Evolutionary conservation across 2,329 filamentous ascomycete species (phyloP), one percentile per base, ranked within the genome.

Genomic region (Colletotrichum simmondsii): DNA sequence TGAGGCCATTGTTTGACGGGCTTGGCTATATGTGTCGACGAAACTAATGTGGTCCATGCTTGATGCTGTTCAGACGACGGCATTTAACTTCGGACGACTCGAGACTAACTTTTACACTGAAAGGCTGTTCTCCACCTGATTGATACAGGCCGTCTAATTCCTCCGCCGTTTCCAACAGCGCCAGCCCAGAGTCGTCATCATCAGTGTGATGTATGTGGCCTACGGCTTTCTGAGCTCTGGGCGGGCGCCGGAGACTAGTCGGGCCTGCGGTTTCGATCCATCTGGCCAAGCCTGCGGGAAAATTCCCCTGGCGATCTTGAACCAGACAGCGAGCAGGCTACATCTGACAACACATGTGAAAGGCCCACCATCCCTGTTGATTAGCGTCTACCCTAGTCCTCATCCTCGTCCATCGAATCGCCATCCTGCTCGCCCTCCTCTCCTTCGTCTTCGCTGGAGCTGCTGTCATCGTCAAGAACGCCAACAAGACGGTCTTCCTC

Each of bases 401-500:
- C 89, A 78, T 90, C 87, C 76, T 91, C 88, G 65, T 90, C 88
- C 89, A 91, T 91, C 2, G 86, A 88, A 52, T 88, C 83, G 49
- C 82, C 85, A 35, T 83, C 83, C 64, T 81, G 76, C 10, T 82
- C 83, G 37, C 81, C 85, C 37, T 83, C 83, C 49, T 84, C 89
- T 16, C 87, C 89, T 64, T 89, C 90, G 54, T 92, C 91, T 59
- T 89, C 89, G 71, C 91, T 91, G 62, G 89, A 90, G 75, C 93
- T 92, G 76, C 92, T 93, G 74, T 91, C 91, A 67, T 92, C 88
- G 58, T 92, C 89, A 46, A 89, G 88, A 60, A 97, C 87, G 1
- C 92, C 93, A 5, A 98, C 90, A 60, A 97, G 85, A 70, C 94
- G 90, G 83, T 99, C 96, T 81, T 91, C 88, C 28, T 92, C 90